Base-by-base conservation (phyloP, 2,329 filamentous ascomycete species). In the Parastagonospora nodorum region DNA sequence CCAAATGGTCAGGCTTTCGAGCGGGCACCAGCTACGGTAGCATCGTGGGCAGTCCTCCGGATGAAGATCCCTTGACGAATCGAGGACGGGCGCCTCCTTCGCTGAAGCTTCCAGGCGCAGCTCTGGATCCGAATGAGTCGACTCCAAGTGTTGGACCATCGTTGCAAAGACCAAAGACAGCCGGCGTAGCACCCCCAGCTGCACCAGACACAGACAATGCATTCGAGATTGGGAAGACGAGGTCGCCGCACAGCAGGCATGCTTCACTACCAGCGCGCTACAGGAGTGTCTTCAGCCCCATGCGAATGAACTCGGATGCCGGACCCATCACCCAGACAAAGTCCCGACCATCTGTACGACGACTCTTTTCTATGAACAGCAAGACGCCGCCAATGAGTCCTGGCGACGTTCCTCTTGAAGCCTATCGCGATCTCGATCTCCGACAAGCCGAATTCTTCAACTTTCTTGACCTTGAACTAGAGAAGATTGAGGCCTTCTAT, bases 401-500 rank as follows among this genome's bases (percentile, higher is more conserved):
- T 28, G 68, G 68, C 44, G 80, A 82, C 58, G 75, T 81, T 4
- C 80, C 82, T 12, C 72, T 83, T 5, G 82, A 84, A 49, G 78
- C 80, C 2, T 80, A 82, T 42, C 82, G 85, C 36, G 82, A 90
- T 33, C 80, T 95, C 3, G 88, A 89, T 38, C 80, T 86, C 49
- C 83, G 86, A 14, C 87, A 96, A 71, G 83, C 82, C n/a, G 90
- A 96, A 11, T 97, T 99, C 68, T 93, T 92, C 71, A 75, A 80
- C 0, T 99, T 94, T 66, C 78, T 99, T 45, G 90, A 97, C 62
- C 78, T 78, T 8, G 89, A 99, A 74, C 78, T 99, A 11, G 81
- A 87, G n/a, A 99, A 97, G 75, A 90, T 99, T 9, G 92, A 99
- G 69, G 76, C 79, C 0, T 99, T 99, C 67, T 97, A 97, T 77